phyloP scores from a whole-genome alignment of 75 land plant genomes.

The Cupressus sempervirens region DNA sequence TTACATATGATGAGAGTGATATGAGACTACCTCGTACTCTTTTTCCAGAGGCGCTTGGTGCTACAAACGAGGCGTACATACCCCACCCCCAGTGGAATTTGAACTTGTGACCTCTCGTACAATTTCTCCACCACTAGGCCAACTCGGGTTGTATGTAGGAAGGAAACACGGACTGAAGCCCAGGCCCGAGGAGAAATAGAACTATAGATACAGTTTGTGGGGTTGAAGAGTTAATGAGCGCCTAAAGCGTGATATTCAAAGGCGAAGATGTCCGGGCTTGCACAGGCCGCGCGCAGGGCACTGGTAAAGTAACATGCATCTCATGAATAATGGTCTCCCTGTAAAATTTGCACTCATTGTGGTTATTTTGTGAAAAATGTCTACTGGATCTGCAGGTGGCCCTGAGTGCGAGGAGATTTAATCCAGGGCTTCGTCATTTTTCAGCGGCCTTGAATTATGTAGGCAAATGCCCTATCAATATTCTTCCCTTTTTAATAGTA shows the following conservation, averaged over 20 bases:
- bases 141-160: too few relatives aligned
- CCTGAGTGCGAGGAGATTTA: not conserved
- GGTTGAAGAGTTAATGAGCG: too few relatives aligned
- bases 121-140: too few relatives aligned
- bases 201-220: too few relatives aligned
- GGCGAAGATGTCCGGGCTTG: constrained; percentile 1
- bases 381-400: not conserved
- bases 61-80: too few relatives aligned
- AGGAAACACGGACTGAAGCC: too few relatives aligned
- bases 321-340: not conserved
- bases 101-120: too few relatives aligned
- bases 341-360: not conserved
- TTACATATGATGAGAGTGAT: too few relatives aligned
- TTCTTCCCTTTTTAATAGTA: not conserved
- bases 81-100: too few relatives aligned
- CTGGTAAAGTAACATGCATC: not conserved
- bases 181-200: too few relatives aligned
- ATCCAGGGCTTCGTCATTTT: constrained; percentile 36
- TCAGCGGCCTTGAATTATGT: constrained; percentile 79
- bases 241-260: not conserved
- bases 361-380: not conserved
- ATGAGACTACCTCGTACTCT: too few relatives aligned
- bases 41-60: too few relatives aligned
- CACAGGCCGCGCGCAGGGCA: constrained; percentile 11
- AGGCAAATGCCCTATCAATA: constrained; percentile 14